These are phyloP conservation scores for Fonsecaea multimorphosa DNA, from an alignment of 2,329 filamentous ascomycete species.

Conservation along the genomic window DNA sequence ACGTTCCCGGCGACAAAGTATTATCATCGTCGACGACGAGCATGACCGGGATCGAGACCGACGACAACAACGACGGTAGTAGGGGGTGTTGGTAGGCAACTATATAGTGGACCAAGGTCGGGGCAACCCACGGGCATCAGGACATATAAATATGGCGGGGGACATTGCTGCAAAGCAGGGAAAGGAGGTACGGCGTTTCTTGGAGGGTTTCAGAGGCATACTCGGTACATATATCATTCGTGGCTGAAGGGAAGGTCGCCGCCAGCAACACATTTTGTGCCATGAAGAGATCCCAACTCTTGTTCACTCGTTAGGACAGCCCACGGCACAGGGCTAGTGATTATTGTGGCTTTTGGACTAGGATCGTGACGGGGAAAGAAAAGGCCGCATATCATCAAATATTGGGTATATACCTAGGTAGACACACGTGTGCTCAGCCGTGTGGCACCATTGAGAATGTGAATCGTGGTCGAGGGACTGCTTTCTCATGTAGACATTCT, in stretches of 20 bases:
- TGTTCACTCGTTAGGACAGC: conserved; percentile 13
- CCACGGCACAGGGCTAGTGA: conserved; percentile 12
- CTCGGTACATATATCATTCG: conserved; percentile 22
- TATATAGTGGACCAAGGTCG: neutral
- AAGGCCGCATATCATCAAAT: neutral
- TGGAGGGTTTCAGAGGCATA: neutral
- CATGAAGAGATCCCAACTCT: conserved; percentile 19
- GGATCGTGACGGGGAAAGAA: neutral
- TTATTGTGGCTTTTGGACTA: conserved; percentile 5
- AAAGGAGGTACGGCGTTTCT: conserved; percentile 21
- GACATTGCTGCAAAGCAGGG: conserved; percentile 29
- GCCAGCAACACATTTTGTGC: conserved; percentile 18
- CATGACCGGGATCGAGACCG: conserved; percentile 16
- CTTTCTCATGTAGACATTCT: neutral
- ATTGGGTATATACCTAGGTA: neutral
- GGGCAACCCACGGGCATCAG: neutral
- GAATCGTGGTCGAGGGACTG: neutral
- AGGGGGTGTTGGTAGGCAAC: neutral
- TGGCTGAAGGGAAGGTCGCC: conserved; percentile 4
- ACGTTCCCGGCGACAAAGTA: conserved; percentile 26
- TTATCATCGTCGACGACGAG: conserved; percentile 27
- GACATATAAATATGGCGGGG: conserved; percentile 5
- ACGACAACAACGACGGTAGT: conserved; percentile 21
- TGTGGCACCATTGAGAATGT: neutral
- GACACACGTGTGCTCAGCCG: neutral